Conservation (phyloP, 805 yeast genomes). For the Lipomyces lipofer region DNA sequence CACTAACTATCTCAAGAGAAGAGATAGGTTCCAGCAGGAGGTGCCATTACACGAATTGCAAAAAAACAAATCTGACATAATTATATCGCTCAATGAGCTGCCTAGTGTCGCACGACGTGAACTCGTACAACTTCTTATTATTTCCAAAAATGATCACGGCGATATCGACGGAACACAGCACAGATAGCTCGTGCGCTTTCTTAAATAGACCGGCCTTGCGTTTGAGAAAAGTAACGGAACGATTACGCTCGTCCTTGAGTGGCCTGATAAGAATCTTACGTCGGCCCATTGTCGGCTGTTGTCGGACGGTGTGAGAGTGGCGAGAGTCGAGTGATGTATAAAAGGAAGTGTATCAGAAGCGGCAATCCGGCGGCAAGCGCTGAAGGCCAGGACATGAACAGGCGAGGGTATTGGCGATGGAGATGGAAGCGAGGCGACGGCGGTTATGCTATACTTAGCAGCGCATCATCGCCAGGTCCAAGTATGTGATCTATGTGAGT, state of each 20-base stretch:
- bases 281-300: too few relatives aligned
- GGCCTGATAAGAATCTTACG: slow-evolving; percentile 94
- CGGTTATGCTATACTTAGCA: slow-evolving; percentile 18
- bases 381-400: too few relatives aligned
- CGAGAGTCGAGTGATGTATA: too few relatives aligned
- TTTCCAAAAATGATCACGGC: slow-evolving; percentile 86
- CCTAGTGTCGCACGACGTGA: slow-evolving; percentile 66
- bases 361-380: not conserved
- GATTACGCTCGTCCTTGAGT: slow-evolving; percentile 81
- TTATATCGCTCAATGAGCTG: slow-evolving; percentile 49
- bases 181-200: slow-evolving; percentile 81
- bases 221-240: slow-evolving; percentile 74
- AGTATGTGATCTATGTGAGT: too few relatives aligned
- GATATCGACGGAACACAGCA: slow-evolving; percentile 87
- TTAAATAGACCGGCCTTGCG: slow-evolving; percentile 89
- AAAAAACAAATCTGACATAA: slow-evolving; percentile 19
- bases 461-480: too few relatives aligned
- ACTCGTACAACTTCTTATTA: slow-evolving; percentile 78
- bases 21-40: slow-evolving; percentile 1
- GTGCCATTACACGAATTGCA: not conserved
- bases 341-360: too few relatives aligned
- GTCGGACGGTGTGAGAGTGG: too few relatives aligned
- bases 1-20: not conserved
- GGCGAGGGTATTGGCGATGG: not conserved
- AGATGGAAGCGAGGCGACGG: slow-evolving; percentile 1